phyloP scores from a whole-genome alignment of 306 rosid genomes.

The Hylodesmum podocarpum region DNA sequence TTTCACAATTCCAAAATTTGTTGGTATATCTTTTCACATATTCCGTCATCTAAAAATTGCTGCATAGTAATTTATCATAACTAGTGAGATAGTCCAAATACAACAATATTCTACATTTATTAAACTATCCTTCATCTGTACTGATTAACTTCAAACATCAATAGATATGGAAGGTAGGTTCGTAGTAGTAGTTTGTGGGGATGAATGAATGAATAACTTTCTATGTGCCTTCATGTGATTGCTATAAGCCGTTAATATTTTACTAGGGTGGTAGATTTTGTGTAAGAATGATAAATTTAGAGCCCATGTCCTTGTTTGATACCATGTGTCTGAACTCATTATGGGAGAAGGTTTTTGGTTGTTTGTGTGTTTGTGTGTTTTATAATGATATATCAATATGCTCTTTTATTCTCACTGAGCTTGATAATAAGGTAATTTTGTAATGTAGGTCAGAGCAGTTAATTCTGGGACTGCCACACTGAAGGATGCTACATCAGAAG shows the following conservation, averaged over 20 bases:
- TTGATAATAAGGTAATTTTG: background rate
- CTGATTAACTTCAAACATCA: no score
- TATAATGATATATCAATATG: background rate
- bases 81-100: no score
- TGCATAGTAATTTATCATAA: no score
- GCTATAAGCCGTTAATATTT: background rate
- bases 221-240: background rate
- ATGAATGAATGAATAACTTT: background rate
- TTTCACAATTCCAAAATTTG: background rate
- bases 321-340: background rate
- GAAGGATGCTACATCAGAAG: constrained; percentile 96
- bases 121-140: no score
- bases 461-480: constrained; percentile 91
- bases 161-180: no score
- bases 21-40: background rate
- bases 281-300: background rate
- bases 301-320: background rate
- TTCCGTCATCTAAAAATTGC: no score
- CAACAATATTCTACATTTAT: no score
- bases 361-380: background rate
- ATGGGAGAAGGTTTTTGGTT: background rate
- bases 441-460: constrained; percentile 71
- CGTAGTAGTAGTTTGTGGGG: background rate
- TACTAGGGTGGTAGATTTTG: background rate
- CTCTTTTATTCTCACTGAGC: background rate